Evolutionary conservation across 352 stramenopile genomes (phyloP).

Genomic region (Elongisporangium undulatum): DNA sequence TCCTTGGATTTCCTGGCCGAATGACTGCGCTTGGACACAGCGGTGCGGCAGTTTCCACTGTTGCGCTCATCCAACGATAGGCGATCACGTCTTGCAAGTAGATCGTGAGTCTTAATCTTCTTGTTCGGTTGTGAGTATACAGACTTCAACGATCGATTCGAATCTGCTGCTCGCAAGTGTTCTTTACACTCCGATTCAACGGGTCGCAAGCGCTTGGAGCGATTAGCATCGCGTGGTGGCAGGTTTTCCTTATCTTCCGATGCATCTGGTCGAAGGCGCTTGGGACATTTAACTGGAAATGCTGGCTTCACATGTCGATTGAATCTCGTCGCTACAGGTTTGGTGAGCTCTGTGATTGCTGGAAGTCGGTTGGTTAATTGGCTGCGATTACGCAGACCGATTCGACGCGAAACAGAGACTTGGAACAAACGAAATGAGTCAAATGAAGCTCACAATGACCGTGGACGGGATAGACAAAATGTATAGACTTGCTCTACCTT

Average conservation of each 20-base stretch:
- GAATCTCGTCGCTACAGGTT: background rate
- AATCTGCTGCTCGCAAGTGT: background rate
- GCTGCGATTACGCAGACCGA: conserved; percentile 20
- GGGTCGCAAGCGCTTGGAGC: background rate
- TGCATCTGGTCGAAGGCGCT: too few relatives aligned
- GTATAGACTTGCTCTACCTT: background rate
- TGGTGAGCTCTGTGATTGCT: background rate
- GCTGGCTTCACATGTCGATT: background rate
- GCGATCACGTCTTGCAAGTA: conserved; percentile 16
- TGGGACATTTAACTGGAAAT: background rate
- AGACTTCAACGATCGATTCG: background rate
- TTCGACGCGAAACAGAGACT: conserved; percentile 17
- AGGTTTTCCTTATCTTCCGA: conserved; percentile 3
- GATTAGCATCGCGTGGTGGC: conserved; percentile 14
- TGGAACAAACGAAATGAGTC: background rate
- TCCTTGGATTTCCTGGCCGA: conserved; percentile 64
- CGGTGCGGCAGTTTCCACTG: background rate
- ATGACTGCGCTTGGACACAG: conserved; percentile 14
- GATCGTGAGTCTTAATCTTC: conserved; percentile 4
- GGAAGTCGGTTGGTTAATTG: background rate
- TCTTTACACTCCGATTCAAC: background rate
- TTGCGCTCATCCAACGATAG: conserved; percentile 29
- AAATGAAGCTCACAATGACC: background rate
- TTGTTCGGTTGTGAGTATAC: conserved; percentile 18
- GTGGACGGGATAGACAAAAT: background rate